Base-by-base conservation (phyloP, 1,139 yeast species). In the Suhomyces wounanorum region DNA sequence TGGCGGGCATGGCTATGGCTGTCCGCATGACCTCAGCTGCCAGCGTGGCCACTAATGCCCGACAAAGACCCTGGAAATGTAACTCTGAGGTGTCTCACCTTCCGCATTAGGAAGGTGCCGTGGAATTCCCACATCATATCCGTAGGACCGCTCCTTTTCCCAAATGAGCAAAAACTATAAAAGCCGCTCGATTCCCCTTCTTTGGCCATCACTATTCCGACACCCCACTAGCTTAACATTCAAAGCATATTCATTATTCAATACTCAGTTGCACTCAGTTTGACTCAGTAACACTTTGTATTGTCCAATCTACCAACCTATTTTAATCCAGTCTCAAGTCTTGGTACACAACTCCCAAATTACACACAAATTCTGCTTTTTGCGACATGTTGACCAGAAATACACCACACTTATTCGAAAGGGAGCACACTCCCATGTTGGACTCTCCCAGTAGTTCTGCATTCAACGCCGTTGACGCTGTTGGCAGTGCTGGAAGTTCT, bases 311-410 rank as follows among this genome's bases (percentile, higher is more conserved):
- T 8, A 4, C 8, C 31, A 10, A 31, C 36, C 37, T 7, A 7
- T 3, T 7, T 16, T 13, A 8, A 14, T 18, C 14, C 3, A 28
- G 18, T 33, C 18, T 14, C 18, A 33, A 18, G 3, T 11, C 18
- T 14, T 14, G 9, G 18, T 16, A 16, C 37, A 35, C 40, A n/a
- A 3, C 40, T 7, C 16, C 40, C 26, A 8, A 18, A 18, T 4
- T 10, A 7, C 1, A 13, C 25, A 37, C 40, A 21, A 16, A 11
- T 13, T 14, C 40, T 13, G 8, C n/a, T 5, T 1, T 21, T 21
- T 9, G 13, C 46, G 36, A 14, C 28, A 51, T 42, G 50, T 47
- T 52, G 38, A 48, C 52, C 28, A 49, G 50, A 30, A 55, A 48
- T 30, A 52, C 45, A 33, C 52, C 55, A 26, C 45, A 50, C 31